Evolutionary conservation across 805 yeast species (phyloP).

Genomic region (Metschnikowia amazonensis): DNA sequence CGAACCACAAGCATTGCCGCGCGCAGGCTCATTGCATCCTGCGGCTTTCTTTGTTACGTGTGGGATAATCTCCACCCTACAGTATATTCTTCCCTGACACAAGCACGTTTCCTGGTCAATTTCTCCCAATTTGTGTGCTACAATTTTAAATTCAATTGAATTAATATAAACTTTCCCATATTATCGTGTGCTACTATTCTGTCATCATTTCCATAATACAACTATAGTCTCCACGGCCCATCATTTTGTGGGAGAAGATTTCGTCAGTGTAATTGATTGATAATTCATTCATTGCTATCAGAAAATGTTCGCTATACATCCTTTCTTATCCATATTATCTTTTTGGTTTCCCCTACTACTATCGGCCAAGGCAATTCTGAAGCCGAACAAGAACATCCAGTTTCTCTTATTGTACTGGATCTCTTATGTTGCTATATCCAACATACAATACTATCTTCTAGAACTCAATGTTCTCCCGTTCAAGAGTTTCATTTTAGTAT

Average conservation of each 20-base stretch:
- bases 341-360: slow-evolving; percentile 15
- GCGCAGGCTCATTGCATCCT: slow-evolving; percentile 2
- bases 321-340: slow-evolving; percentile 6
- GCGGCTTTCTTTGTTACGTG: background rate
- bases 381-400: slow-evolving; percentile 8
- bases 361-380: slow-evolving; percentile 10
- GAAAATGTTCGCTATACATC: slow-evolving; percentile 3
- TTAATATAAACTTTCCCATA: background rate
- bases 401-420: slow-evolving; percentile 16
- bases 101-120: background rate
- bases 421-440: slow-evolving; percentile 7
- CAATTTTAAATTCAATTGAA: too few relatives aligned
- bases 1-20: slow-evolving; percentile 1
- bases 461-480: slow-evolving; percentile 4
- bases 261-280: too few relatives aligned
- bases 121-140: background rate
- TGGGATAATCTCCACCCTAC: background rate
- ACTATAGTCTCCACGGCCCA: background rate
- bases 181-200: background rate
- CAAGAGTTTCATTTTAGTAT: background rate
- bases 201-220: background rate
- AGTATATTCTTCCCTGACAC: background rate
- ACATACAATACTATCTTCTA: slow-evolving; percentile 3
- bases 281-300: background rate
- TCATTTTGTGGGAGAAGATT: background rate